Base-by-base conservation (phyloP, 2,329 filamentous ascomycete species). In the Paracamarosporium sp. region DNA sequence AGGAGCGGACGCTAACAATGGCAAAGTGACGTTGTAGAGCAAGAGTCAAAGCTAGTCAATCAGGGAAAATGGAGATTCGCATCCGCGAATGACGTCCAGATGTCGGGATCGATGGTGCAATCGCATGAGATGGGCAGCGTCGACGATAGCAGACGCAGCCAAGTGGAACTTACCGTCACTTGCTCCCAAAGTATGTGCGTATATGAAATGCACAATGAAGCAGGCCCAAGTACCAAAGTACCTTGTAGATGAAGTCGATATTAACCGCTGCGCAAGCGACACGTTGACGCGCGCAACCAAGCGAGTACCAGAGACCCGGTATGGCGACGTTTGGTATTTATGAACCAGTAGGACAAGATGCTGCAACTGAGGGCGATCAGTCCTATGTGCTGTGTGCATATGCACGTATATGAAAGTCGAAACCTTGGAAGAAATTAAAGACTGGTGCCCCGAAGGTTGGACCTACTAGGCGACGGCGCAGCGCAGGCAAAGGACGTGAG, bases 351-450 rank as follows among this genome's bases (percentile, higher is more conserved):
- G 48, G 12, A 43, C 48, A 12, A 44, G 45, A 50, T 56, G 46
- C 45, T 44, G 53, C 44, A 44, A 11, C 28, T n/a, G 13, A 24
- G 13, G 15, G 9, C 41, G 40, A 47, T 47, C 33, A 22, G 11
- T 36, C 43, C 22, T 40, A 45, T 35, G 25, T 53, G 41, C 35
- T 46, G 33, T 38, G 33, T 35, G 31, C 22, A 47, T 33, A 38
- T 30, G 31, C 41, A 35, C 6, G 28, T 27, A 22, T 11, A 25
- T 35, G 36, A 47, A 38, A 40, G 27, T 54, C 41, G 46, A 56
- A 56, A 56, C 46, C 38, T 51, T 56, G 53, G 44, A 33, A 56
- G 46, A 56, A n/a, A 48, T 45, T 6, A 22, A 24, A 20, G 6
- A 33, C 27, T 8, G 1, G n/a, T 12, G 28, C 13, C 12, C 15